Conservation (phyloP, 352 stramenopile species). For the Lagenidium giganteum region DNA sequence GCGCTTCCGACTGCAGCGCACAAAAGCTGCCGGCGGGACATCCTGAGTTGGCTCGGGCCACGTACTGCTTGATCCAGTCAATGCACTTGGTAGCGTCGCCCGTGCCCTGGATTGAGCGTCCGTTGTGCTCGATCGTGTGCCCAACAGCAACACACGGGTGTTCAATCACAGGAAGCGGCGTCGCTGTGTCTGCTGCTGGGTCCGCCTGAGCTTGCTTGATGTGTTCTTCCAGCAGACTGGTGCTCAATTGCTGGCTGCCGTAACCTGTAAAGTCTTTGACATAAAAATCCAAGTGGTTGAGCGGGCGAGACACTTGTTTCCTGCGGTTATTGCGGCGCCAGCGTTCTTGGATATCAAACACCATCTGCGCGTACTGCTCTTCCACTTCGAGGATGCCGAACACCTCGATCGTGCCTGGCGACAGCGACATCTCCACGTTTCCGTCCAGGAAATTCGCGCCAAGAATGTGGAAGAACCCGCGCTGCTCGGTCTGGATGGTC, state of each 20-base stretch:
- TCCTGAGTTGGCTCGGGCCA: slow-evolving; percentile 40
- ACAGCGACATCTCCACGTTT: slow-evolving; percentile 36
- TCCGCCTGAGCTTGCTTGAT: slow-evolving; percentile 2
- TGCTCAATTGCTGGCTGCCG: slow-evolving; percentile 16
- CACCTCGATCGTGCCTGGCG: slow-evolving; percentile 47
- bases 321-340: slow-evolving; percentile 61
- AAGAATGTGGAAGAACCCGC: slow-evolving; percentile 49
- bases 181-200: neutral
- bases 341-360: slow-evolving; percentile 62
- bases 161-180: slow-evolving; percentile 25
- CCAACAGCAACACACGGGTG: slow-evolving; percentile 5
- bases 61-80: slow-evolving; percentile 25
- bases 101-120: slow-evolving; percentile 23
- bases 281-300: slow-evolving; percentile 72
- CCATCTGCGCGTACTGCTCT: slow-evolving; percentile 29
- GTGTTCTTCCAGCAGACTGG: slow-evolving; percentile 28
- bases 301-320: slow-evolving; percentile 42
- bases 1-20: slow-evolving; percentile 30
- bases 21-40: slow-evolving; percentile 55
- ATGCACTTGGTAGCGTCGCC: slow-evolving; percentile 48
- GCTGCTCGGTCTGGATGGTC: slow-evolving; percentile 26
- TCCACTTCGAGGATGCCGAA: slow-evolving; percentile 51
- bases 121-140: slow-evolving; percentile 11
- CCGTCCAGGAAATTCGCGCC: slow-evolving; percentile 62
- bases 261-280: too few relatives aligned